phyloP scores from a whole-genome alignment of 768 basidiomycete species.

The Mycena kentingensis region DNA sequence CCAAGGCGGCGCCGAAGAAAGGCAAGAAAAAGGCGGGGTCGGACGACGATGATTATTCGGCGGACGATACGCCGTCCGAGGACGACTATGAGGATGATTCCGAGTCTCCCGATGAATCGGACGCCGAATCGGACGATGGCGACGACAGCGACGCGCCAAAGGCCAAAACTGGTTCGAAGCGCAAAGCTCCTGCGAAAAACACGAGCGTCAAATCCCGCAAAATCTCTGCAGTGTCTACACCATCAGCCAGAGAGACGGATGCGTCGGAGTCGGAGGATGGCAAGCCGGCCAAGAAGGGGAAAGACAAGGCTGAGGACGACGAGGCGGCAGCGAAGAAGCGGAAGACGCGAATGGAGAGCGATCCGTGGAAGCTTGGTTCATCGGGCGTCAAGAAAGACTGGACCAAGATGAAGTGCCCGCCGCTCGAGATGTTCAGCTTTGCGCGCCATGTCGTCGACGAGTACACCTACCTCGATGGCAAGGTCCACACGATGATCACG shows the following conservation, averaged over 20 bases:
- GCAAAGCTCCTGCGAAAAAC: conserved; percentile 19
- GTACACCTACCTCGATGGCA: conserved; percentile 88
- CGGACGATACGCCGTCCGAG: conserved; percentile 38
- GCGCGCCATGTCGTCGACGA: conserved; percentile 89
- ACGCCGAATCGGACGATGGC: conserved; percentile 37
- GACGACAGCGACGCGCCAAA: conserved; percentile 31
- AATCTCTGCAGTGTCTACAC: conserved; percentile 18
- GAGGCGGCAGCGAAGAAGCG: conserved; percentile 55
- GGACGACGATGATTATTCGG: conserved; percentile 44
- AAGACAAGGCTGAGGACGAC: conserved; percentile 37
- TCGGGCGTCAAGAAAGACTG: conserved; percentile 68
- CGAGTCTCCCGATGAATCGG: conserved; percentile 18
- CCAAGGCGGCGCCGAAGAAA: conserved; percentile 25
- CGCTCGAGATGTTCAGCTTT: conserved; percentile 92
- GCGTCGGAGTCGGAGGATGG: conserved; percentile 17
- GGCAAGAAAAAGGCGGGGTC: conserved; percentile 33
- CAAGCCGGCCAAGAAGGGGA: conserved; percentile 30
- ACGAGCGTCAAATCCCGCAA: conserved; percentile 21
- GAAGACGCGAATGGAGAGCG: conserved; percentile 59
- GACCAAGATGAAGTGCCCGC: conserved; percentile 78
- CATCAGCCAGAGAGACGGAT: conserved; percentile 11
- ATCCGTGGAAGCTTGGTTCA: conserved; percentile 77
- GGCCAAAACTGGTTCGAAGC: conserved; percentile 26
- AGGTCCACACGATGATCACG: conserved; percentile 76
- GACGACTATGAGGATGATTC: conserved; percentile 31